Evolutionary conservation across 1,139 yeast genomes (phyloP).

Genomic region (Meyerozyma athensensis): DNA sequence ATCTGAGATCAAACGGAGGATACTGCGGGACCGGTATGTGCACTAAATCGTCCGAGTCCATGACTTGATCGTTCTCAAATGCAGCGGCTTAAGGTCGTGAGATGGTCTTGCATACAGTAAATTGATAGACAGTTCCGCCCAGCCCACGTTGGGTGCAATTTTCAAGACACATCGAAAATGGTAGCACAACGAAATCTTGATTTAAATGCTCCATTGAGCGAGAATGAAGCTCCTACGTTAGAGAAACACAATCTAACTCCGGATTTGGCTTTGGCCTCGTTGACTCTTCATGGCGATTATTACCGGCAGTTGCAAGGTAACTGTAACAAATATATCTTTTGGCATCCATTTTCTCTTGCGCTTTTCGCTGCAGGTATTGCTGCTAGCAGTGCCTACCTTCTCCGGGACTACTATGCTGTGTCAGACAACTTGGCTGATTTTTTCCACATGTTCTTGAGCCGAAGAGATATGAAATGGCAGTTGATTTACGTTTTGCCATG

Average conservation of each 20-base stretch:
- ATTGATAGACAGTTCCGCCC: too few relatives aligned
- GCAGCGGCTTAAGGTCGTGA: too few relatives aligned
- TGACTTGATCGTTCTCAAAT: neutral
- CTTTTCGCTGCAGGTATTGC: slow-evolving; percentile 20
- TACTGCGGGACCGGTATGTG: slow-evolving; percentile 59
- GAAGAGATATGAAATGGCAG: slow-evolving; percentile 24
- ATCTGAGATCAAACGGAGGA: slow-evolving; percentile 69
- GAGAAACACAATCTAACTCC: slow-evolving; percentile 45
- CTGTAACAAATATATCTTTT: slow-evolving; percentile 44
- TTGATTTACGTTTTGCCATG: slow-evolving; percentile 25
- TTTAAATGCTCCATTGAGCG: slow-evolving; percentile 51
- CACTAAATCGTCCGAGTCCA: slow-evolving; percentile 8
- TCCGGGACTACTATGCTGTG: slow-evolving; percentile 33
- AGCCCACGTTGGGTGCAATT: slow-evolving; percentile 3
- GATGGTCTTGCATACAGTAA: too few relatives aligned
- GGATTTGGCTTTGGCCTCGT: slow-evolving; percentile 52
- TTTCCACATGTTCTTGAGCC: slow-evolving; percentile 15
- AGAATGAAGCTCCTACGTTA: slow-evolving; percentile 46
- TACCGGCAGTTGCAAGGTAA: slow-evolving; percentile 52
- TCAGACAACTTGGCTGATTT: slow-evolving; percentile 37
- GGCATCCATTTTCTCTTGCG: slow-evolving; percentile 40
- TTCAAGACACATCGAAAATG: slow-evolving; percentile 10
- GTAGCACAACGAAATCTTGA: slow-evolving; percentile 42
- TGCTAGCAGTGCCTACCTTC: slow-evolving; percentile 20
- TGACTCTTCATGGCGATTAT: slow-evolving; percentile 61